phyloP scores from a whole-genome alignment of 768 basidiomycete species.

The Tricholoma furcatifolium region DNA sequence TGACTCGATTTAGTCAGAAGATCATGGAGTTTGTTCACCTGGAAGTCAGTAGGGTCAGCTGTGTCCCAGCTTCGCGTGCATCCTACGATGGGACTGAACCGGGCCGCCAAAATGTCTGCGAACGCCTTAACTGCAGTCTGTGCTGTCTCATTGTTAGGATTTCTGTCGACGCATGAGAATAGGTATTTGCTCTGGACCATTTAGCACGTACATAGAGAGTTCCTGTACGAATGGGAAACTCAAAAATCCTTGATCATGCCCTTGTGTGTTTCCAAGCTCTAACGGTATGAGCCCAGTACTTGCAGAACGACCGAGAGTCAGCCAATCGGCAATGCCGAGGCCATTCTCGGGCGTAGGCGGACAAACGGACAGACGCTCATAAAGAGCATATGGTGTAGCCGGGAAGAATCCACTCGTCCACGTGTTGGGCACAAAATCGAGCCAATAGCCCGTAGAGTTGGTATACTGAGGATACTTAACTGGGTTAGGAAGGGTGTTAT shows the following conservation, averaged over 20 bases:
- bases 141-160: slow-evolving; percentile 58
- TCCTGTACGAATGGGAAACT: slow-evolving; percentile 65
- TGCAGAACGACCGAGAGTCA: slow-evolving; percentile 51
- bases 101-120: slow-evolving; percentile 52
- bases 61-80: slow-evolving; percentile 72
- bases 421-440: slow-evolving; percentile 50
- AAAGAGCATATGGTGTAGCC: slow-evolving; percentile 56
- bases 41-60: slow-evolving; percentile 38
- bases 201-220: slow-evolving; percentile 40
- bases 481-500: slow-evolving; percentile 41
- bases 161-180: slow-evolving; percentile 32
- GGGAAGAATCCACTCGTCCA: slow-evolving; percentile 78
- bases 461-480: slow-evolving; percentile 50
- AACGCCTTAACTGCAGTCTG: slow-evolving; percentile 57
- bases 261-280: slow-evolving; percentile 45
- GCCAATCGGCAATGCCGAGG: slow-evolving; percentile 49
- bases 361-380: slow-evolving; percentile 52
- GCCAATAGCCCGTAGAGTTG: slow-evolving; percentile 46
- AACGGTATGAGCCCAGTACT: slow-evolving; percentile 53
- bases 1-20: neutral
- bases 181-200: neutral
- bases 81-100: slow-evolving; percentile 63
- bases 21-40: slow-evolving; percentile 30
- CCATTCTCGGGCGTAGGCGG: slow-evolving; percentile 34
- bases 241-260: slow-evolving; percentile 73